Evolutionary conservation across 2,329 filamentous ascomycete genomes (phyloP).

Genomic region (Pseudovirgaria hyperparasitica): DNA sequence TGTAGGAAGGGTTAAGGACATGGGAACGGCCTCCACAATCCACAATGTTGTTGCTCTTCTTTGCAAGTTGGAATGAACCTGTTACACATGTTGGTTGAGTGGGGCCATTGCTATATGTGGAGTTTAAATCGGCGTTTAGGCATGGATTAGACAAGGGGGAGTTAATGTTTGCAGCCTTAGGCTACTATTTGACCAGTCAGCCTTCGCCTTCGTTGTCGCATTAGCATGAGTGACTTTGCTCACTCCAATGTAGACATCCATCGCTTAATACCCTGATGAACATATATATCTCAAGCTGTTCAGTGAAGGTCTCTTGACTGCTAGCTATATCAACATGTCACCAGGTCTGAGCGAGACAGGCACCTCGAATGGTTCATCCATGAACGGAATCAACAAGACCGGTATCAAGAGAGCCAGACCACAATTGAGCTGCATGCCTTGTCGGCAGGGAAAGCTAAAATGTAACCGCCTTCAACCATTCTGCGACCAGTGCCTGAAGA

Average conservation of each 20-base stretch:
- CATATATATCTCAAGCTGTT: background rate
- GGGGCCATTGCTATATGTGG: too few species aligned
- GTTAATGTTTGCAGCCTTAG: too few species aligned
- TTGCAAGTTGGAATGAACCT: too few species aligned
- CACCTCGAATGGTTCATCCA: conserved; percentile 1
- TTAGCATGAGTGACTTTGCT: background rate
- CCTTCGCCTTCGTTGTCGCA: too few species aligned
- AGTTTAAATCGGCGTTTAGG: too few species aligned
- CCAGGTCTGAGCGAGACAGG: conserved; percentile 1
- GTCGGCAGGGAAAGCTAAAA: conserved; percentile 19
- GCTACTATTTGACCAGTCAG: too few species aligned
- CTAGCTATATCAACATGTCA: conserved; percentile 1
- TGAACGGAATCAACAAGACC: conserved; percentile 1
- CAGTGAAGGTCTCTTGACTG: background rate
- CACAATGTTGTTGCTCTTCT: too few species aligned
- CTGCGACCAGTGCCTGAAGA: conserved; percentile 22
- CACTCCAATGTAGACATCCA: conserved; percentile 1
- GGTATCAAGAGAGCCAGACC: conserved; percentile 12
- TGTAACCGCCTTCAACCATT: conserved; percentile 24
- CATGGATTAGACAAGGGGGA: too few species aligned
- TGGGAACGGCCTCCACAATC: background rate
- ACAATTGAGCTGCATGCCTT: conserved; percentile 15
- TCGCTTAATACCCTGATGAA: background rate
- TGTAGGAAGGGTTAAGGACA: conserved; percentile 1
- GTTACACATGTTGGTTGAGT: too few species aligned